Evolutionary conservation across 495 filamentous ascomycete species (phyloP), one percentile per base, ranked within the genome.

Genomic region (Lasiosphaeria miniovina): DNA sequence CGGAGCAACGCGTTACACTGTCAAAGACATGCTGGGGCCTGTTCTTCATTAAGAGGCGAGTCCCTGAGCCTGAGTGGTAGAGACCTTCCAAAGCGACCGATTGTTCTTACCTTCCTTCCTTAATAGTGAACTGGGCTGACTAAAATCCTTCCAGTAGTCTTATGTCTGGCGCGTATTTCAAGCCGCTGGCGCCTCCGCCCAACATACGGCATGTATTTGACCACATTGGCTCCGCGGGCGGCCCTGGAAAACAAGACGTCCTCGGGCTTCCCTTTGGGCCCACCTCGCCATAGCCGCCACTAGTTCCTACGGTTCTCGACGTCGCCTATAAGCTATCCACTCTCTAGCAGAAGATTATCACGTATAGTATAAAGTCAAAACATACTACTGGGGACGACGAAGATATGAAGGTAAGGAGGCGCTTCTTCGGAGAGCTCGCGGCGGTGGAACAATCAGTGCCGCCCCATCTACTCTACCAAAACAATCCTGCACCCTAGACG

Each of bases 21-120:
- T 60, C 57, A 11, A 65, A 54, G 36, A 58, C 41, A 14, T 17
- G 33, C 9, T 68, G 62, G 65, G 62, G 65, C 0, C 14, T 63
- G 24, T 65, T 57, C 40, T 34, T 55, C 17, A 33, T 60, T 12
- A 62, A 68, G 50, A 49, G 54, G 65, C 63, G 58, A 49, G 49
- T 57, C 6, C 15, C n/a, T 49, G 17, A 49, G n/a, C n/a, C n/a
- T n/a, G n/a, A n/a, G n/a, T n/a, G n/a, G n/a, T 68, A 35, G 65
- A 61, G 36, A 62, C 54, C 2, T 65, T 57, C 50, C 48, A 46
- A 56, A 32, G 57, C 54, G 34, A 12, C 59, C 10, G 40, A 59
- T 11, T 33, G n/a, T n/a, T n/a, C 40, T 6, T 12, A 6, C 36
- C 11, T 40, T 6, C 36, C 6, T 6, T 40, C 36, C 11, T 11